Conservation (phyloP, 2,329 filamentous ascomycete genomes). For the Penicillium verrucosum region DNA sequence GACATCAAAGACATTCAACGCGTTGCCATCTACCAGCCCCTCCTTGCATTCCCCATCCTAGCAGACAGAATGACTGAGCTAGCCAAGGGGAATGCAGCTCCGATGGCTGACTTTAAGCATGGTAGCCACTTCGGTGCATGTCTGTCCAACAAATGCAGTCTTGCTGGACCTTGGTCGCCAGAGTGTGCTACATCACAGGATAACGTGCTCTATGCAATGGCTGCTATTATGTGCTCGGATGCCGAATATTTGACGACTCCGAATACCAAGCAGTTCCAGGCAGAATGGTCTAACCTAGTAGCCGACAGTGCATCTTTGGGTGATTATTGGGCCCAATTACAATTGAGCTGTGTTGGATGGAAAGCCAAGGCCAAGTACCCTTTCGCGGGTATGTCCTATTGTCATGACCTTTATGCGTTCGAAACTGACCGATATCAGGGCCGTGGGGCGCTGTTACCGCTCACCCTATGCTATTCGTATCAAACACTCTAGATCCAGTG, state of each 20-base stretch:
- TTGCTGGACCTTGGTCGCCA: conserved; percentile 31
- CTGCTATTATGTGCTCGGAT: conserved; percentile 34
- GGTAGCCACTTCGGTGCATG: conserved; percentile 24
- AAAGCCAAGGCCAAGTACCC: conserved; percentile 33
- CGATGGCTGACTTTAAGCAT: conserved; percentile 33
- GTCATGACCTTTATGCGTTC: background rate
- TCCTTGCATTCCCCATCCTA: conserved; percentile 28
- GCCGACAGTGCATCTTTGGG: conserved; percentile 29
- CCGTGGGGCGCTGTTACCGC: conserved; percentile 34
- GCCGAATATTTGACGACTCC: conserved; percentile 23
- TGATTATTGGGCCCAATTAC: conserved; percentile 40
- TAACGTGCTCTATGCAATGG: conserved; percentile 28
- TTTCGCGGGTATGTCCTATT: conserved; percentile 30
- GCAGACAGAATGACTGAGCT: conserved; percentile 28
- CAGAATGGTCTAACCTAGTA: conserved; percentile 22
- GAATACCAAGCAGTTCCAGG: conserved; percentile 20
- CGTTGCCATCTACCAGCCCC: conserved; percentile 33
- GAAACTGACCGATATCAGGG: conserved; percentile 13
- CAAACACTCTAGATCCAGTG: conserved; percentile 58
- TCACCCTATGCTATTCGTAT: conserved; percentile 57
- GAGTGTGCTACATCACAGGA: conserved; percentile 26
- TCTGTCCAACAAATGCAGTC: conserved; percentile 28
- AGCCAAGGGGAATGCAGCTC: conserved; percentile 23
- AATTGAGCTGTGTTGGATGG: conserved; percentile 39
- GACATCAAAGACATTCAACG: conserved; percentile 33